Evolutionary conservation across 1,139 yeast species (phyloP).

Genomic region (Hansenula sp.): DNA sequence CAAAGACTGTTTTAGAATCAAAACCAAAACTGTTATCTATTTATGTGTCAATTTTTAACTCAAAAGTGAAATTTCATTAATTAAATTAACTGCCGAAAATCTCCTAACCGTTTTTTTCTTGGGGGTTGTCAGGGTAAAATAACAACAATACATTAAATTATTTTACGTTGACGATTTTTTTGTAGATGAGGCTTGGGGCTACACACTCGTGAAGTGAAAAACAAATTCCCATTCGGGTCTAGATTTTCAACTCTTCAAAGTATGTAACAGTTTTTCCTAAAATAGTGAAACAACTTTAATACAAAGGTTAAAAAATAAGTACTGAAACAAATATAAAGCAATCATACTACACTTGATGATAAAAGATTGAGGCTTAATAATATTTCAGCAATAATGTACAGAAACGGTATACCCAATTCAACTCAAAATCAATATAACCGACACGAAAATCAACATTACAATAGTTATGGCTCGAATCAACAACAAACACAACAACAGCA

Average conservation of each 20-base stretch:
- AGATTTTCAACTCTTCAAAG: conserved; percentile 1
- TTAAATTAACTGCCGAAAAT: no score
- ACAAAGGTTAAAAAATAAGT: neutral
- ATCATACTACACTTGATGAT: neutral
- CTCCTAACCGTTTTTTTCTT: no score
- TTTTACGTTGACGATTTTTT: no score
- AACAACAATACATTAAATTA: no score
- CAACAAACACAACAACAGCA: neutral
- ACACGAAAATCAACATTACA: neutral
- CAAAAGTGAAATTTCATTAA: no score
- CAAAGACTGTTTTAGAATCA: no score
- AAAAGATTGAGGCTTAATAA: no score
- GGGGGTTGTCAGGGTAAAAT: neutral
- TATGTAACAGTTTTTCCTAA: neutral
- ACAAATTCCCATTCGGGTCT: neutral
- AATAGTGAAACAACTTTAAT: neutral
- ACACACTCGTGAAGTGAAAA: no score
- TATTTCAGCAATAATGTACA: neutral
- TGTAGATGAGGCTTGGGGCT: no score
- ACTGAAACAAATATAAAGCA: neutral
- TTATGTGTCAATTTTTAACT: no score
- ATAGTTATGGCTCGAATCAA: neutral
- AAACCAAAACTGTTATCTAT: no score
- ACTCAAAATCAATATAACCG: neutral
- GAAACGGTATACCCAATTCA: conserved; percentile 1